Evolutionary conservation across 768 basidiomycete species (phyloP).

Genomic region (Boletus eberwhitei): DNA sequence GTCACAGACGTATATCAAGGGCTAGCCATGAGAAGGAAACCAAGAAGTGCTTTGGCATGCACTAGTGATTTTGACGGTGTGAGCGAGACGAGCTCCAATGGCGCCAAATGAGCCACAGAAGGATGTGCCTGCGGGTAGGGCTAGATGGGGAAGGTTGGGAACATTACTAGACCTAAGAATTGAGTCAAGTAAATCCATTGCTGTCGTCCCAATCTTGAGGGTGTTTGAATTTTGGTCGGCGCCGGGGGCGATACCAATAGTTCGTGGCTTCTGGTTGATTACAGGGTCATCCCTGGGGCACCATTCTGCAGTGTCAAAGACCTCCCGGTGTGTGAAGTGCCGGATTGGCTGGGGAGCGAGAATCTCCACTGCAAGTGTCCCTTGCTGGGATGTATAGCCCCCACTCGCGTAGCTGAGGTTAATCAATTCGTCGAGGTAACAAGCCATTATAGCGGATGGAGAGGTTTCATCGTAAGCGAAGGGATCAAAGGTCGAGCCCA

Average conservation of each 20-base stretch:
- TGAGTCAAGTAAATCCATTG: constrained; percentile 27
- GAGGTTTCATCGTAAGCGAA: constrained; percentile 19
- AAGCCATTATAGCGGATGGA: constrained; percentile 13
- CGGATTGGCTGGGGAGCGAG: constrained; percentile 15
- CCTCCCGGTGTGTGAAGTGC: constrained; percentile 2
- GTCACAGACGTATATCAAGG: background rate
- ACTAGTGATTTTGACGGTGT: constrained; percentile 16
- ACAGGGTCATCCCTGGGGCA: constrained; percentile 31
- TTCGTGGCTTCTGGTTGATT: constrained; percentile 26
- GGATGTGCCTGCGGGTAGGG: constrained; percentile 17
- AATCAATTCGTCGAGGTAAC: constrained; percentile 21
- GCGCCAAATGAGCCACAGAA: constrained; percentile 27
- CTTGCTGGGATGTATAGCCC: background rate
- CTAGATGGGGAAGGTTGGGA: constrained; percentile 1
- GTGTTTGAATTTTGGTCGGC: constrained; percentile 3
- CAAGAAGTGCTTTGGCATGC: constrained; percentile 18
- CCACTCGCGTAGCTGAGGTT: constrained; percentile 2
- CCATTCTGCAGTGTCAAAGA: constrained; percentile 23
- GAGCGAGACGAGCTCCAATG: constrained; percentile 21
- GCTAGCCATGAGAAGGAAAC: constrained; percentile 22
- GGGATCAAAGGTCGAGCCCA: constrained; percentile 24
- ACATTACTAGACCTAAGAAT: constrained; percentile 21
- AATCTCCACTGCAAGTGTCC: background rate
- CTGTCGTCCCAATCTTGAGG: constrained; percentile 14
- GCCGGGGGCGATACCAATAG: constrained; percentile 30